Evolutionary conservation across 768 basidiomycete species (phyloP), one percentile per base, ranked within the genome.

Genomic region (Nidula microcarpa): DNA sequence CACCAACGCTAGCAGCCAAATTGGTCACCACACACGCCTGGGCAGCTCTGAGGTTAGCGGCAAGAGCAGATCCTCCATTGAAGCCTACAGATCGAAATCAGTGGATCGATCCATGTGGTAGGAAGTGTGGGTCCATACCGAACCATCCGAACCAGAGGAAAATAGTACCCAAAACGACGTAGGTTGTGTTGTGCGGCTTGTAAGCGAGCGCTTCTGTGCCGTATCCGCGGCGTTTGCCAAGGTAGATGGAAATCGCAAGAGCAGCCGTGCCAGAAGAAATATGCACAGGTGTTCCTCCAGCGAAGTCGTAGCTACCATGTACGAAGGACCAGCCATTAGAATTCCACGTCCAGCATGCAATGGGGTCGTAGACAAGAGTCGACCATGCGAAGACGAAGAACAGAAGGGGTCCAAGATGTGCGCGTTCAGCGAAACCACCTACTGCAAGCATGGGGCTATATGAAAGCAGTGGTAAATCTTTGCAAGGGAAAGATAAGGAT

Each of bases 301-400:
- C 95, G 57, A 96, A 95, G 65, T 94, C 91, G 51, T 92, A 86
- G 54, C 87, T 89, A 11, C 93, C 95, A 50, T 90, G 76, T 34
- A 82, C 64, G 70, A 76, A 86, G 0, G 89, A 87, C 94, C 81
- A 85, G 35, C 84, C 84, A 33, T 88, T 81, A 34, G 79, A 58
- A 62, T 93, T 94, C 96, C 96, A 98, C 5, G 94, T 91, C 94
- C 95, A 97, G 71, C 91, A 93, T 0, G 93, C 96, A 53, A 98
- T 85, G 1, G 94, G 94, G 63, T 96, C 89, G 69, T 98, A 98
- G 14, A 94, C 92, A 52, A 94, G 62, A 4, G 90, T 91, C 6
- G 84, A 77, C 96, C 96, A 98, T 47, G 83, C 64, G 63, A 98
- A 98, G 58, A 94, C 81, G 71, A 98, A 98, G 52, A 94, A 82